phyloP scores from a whole-genome alignment of 2,329 filamentous ascomycete genomes.

The Cyclaneusma minus region DNA sequence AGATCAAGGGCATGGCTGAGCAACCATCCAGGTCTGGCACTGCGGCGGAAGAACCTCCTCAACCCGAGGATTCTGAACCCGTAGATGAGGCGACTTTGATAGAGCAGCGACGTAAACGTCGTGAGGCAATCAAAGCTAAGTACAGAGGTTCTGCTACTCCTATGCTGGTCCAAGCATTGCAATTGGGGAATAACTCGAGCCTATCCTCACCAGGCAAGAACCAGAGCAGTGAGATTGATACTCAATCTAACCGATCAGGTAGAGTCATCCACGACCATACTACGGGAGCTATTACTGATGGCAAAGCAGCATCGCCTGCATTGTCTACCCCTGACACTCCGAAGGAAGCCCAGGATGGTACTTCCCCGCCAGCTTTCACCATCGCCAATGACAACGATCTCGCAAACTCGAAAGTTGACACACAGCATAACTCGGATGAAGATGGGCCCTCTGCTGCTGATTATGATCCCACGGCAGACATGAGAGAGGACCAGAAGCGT shows the following conservation, averaged over 20 bases:
- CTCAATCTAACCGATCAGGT: constrained; percentile 20
- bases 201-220: constrained; percentile 11
- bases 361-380: constrained; percentile 32
- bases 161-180: constrained; percentile 49
- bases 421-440: constrained; percentile 29
- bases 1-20: constrained; percentile 2
- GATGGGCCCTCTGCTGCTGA: constrained; percentile 84
- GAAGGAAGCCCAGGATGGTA: constrained; percentile 12
- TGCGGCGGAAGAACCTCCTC: constrained; percentile 25
- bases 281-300: constrained; percentile 6
- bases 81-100: constrained; percentile 72
- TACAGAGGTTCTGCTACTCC: constrained; percentile 56
- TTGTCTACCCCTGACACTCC: constrained; percentile 21
- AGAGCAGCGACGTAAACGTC: constrained; percentile 68
- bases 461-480: constrained; percentile 79
- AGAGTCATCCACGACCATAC: constrained; percentile 8
- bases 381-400: constrained; percentile 53
- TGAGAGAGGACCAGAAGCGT: constrained; percentile 66
- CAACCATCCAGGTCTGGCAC: constrained; percentile 15
- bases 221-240: constrained; percentile 9
- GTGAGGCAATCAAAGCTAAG: constrained; percentile 75
- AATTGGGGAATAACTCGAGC: constrained; percentile 17
- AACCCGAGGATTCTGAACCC: constrained; percentile 39
- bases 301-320: constrained; percentile 12
- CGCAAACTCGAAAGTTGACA: too few species aligned